Percentiles rank a stretch among this genome's conserved stretches.
phyloP scores from a whole-genome alignment of 106 monocot species.

The Allium fistulosum region DNA sequence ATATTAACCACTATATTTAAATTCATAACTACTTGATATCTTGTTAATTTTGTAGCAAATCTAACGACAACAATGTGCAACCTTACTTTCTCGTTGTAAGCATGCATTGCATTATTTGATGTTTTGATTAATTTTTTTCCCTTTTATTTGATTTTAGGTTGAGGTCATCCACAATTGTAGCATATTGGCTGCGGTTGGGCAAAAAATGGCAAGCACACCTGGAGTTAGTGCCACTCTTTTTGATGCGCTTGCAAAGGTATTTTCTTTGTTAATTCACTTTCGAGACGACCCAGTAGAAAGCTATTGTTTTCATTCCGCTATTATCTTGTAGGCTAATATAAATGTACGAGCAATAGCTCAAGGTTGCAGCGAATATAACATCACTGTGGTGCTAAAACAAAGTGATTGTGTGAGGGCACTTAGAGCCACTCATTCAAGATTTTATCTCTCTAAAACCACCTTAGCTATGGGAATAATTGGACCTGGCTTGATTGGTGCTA shows the following conservation, averaged over 20 bases:
- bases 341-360: slow-evolving; percentile 98
- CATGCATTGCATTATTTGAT: too few relatives aligned
- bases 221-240: slow-evolving; percentile 99
- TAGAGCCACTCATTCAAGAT: slow-evolving; percentile 86
- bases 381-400: slow-evolving; percentile 88
- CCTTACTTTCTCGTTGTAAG: too few relatives aligned
- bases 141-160: slow-evolving; percentile 37
- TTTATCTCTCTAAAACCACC: slow-evolving; percentile 91
- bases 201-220: slow-evolving; percentile 96
- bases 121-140: too few relatives aligned
- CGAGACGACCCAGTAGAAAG: too few relatives aligned
- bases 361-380: slow-evolving; percentile 98
- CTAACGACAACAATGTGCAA: too few relatives aligned
- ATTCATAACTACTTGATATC: too few relatives aligned
- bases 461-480: slow-evolving; percentile 92
- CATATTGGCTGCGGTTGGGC: slow-evolving; percentile 95
- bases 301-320: not conserved
- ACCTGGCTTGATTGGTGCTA: slow-evolving; percentile 88
- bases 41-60: too few relatives aligned
- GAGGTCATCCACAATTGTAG: slow-evolving; percentile 86
- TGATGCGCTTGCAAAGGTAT: slow-evolving; percentile 97
- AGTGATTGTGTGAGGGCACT: slow-evolving; percentile 84
- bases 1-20: too few relatives aligned
- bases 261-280: not conserved
- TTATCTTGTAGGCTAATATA: slow-evolving; percentile 64